phyloP scores from a whole-genome alignment of 768 basidiomycete genomes.

The Phanerochaete carnosa region DNA sequence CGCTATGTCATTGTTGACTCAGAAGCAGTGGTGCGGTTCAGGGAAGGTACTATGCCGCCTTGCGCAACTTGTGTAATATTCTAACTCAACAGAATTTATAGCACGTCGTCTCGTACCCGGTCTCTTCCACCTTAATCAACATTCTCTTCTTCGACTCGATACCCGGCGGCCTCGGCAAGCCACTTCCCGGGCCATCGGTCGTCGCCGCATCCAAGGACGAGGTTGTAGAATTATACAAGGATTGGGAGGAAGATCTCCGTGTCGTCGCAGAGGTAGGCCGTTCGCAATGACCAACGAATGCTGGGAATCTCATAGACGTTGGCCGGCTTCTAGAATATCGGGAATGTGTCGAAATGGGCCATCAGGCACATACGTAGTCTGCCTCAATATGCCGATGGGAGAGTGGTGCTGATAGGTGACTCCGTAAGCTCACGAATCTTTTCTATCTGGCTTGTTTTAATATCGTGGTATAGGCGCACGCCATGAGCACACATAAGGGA shows the following conservation, averaged over 20 bases:
- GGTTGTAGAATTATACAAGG: constrained; percentile 24
- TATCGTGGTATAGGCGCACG: constrained; percentile 10
- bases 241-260: constrained; percentile 3
- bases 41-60: not conserved
- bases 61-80: too few species aligned
- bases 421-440: constrained; percentile 19
- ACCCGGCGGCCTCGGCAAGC: not conserved
- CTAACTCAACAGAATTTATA: not conserved
- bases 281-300: too few species aligned
- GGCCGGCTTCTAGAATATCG: not conserved
- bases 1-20: not conserved
- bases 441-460: not conserved
- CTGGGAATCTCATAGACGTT: not conserved
- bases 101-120: not conserved
- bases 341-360: constrained; percentile 16
- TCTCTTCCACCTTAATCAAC: not conserved
- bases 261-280: not conserved
- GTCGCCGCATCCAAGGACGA: constrained; percentile 23
- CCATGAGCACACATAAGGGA: constrained; percentile 15
- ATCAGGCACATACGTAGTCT: constrained; percentile 18
- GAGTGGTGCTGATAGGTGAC: constrained; percentile 26
- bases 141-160: not conserved
- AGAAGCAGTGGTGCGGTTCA: not conserved
- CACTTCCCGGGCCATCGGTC: not conserved
- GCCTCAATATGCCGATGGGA: constrained; percentile 21